phyloP scores from a whole-genome alignment of 306 rosid species.

The Quercus bicolor region DNA sequence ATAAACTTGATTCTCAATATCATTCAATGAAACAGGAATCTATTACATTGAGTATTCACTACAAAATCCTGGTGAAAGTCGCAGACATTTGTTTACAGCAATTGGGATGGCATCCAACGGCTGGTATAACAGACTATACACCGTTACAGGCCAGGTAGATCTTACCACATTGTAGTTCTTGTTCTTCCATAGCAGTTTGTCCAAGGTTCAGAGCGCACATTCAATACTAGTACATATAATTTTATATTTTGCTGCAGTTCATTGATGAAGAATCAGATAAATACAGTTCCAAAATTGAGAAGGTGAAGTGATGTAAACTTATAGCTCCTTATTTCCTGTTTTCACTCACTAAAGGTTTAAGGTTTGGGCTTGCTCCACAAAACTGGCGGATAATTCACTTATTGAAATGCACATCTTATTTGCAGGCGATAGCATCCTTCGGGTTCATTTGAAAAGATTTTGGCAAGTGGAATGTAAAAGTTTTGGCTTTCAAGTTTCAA shows the following conservation, averaged over 20 bases:
- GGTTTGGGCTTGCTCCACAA: not conserved
- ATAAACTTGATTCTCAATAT: not conserved
- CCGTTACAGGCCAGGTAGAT: constrained; percentile 87
- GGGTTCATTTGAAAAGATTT: constrained; percentile 44
- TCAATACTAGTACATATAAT: not conserved
- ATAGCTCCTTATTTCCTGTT: not conserved
- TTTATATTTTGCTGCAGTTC: constrained; percentile 42
- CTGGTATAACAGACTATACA: constrained; percentile 84
- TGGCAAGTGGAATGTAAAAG: not conserved
- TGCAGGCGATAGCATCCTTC: constrained; percentile 81
- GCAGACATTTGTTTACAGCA: constrained; percentile 65
- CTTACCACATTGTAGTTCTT: not conserved
- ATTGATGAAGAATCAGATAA: constrained; percentile 63
- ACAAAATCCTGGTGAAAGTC: constrained; percentile 73
- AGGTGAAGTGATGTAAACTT: constrained; percentile 39
- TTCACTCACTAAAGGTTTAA: not conserved
- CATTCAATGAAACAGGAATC: constrained; percentile 45
- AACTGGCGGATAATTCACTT: constrained; percentile 6
- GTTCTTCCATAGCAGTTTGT: not conserved
- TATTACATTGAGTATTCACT: constrained; percentile 77
- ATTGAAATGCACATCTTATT: constrained; percentile 1
- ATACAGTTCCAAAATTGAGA: constrained; percentile 51
- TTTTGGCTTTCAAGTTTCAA: not conserved
- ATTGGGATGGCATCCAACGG: constrained; percentile 91
- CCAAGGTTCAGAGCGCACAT: not conserved